Percentiles rank a stretch among this genome's conserved stretches.
Conservation (phyloP, 139 green algal genomes). For the Volvox reticuliferus region DNA sequence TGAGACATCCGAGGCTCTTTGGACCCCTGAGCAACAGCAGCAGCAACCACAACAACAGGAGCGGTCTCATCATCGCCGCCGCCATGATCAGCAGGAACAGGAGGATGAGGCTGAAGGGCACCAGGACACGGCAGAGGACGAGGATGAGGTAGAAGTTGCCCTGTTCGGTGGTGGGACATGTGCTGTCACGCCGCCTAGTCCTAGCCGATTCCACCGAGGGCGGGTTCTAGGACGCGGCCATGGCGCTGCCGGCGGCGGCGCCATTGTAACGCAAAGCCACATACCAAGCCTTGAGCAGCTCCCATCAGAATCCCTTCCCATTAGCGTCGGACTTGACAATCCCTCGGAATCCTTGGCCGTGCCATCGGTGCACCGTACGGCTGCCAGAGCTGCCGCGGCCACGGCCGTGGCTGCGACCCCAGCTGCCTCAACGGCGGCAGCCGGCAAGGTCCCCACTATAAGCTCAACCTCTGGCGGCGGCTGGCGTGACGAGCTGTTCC, state of each 20-base stretch:
- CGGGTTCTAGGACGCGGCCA: too few species aligned
- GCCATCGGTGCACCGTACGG: too few species aligned
- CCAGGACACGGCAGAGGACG: background rate
- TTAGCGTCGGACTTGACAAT: background rate
- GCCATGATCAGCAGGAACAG: background rate
- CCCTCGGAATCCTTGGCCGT: too few species aligned
- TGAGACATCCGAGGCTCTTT: background rate
- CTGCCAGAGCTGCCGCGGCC: background rate
- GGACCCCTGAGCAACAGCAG: background rate
- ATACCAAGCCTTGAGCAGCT: background rate
- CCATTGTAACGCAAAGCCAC: background rate
- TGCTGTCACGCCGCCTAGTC: background rate
- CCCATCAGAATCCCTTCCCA: background rate
- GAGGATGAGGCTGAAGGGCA: background rate
- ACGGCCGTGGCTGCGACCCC: background rate
- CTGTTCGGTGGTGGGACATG: background rate
- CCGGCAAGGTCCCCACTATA: too few species aligned
- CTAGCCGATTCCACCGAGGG: background rate
- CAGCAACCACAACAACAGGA: background rate
- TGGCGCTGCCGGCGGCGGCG: too few species aligned
- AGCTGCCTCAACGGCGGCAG: background rate
- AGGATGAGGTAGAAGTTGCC: background rate
- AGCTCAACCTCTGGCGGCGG: background rate
- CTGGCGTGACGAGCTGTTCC: slow-evolving; percentile 4
- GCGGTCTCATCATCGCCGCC: background rate